Percentiles rank a stretch among this genome's conserved stretches.
Evolutionary conservation across 768 basidiomycete species (phyloP).

Genomic region (Mycena chlorophos): DNA sequence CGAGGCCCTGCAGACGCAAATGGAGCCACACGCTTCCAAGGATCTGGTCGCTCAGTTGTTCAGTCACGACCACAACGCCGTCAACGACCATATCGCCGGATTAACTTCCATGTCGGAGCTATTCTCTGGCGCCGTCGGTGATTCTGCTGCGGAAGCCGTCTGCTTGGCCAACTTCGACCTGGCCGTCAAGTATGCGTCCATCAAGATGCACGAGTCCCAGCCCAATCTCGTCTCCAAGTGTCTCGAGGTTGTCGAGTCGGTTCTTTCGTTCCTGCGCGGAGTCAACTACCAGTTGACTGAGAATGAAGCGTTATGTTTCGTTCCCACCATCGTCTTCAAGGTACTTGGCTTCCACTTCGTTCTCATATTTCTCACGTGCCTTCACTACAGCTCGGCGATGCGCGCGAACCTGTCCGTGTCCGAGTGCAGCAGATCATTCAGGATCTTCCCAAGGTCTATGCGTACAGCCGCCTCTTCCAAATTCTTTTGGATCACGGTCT

Average conservation of each 20-base stretch:
- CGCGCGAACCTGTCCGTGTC: slow-evolving; percentile 75
- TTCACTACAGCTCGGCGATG: slow-evolving; percentile 79
- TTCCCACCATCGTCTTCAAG: slow-evolving; percentile 89
- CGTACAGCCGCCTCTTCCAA: slow-evolving; percentile 90
- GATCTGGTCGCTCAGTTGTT: slow-evolving; percentile 79
- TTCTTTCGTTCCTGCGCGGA: slow-evolving; percentile 72
- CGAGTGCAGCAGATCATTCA: slow-evolving; percentile 86
- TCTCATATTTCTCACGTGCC: slow-evolving; percentile 4
- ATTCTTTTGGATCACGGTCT: slow-evolving; percentile 85
- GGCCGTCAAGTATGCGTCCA: slow-evolving; percentile 88
- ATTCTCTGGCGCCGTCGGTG: slow-evolving; percentile 57
- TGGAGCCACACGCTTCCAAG: slow-evolving; percentile 81
- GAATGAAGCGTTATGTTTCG: slow-evolving; percentile 81
- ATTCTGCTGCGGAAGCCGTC: slow-evolving; percentile 58
- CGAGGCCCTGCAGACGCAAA: slow-evolving; percentile 85
- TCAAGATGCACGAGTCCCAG: slow-evolving; percentile 87
- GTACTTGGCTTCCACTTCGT: slow-evolving; percentile 38
- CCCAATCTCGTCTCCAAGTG: slow-evolving; percentile 87
- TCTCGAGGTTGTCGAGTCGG: slow-evolving; percentile 80
- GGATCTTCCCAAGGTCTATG: slow-evolving; percentile 83
- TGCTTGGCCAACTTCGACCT: slow-evolving; percentile 89
- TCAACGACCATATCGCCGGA: slow-evolving; percentile 88
- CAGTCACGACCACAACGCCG: slow-evolving; percentile 93
- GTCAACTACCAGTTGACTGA: slow-evolving; percentile 81
- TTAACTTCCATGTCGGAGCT: slow-evolving; percentile 74